Conservation (phyloP, 2,329 filamentous ascomycete species). For the Lomentospora prolificans region DNA sequence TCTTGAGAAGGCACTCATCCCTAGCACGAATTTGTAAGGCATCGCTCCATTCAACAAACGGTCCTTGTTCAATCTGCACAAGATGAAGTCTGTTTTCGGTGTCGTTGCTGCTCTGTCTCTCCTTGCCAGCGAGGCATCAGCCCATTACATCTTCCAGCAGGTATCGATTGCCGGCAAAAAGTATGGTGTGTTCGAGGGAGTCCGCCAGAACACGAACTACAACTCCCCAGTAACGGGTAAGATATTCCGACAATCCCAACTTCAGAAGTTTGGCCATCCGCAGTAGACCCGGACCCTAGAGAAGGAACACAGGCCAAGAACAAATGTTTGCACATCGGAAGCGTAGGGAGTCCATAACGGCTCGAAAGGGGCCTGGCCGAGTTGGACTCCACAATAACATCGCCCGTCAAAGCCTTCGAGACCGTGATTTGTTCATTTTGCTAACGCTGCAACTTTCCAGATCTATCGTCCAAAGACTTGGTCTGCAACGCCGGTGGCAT, state of each 20-base stretch:
- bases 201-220: constrained; percentile 27
- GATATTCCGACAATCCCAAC: no score
- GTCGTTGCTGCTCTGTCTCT: constrained; percentile 1
- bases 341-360: no score
- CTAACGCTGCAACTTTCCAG: constrained; percentile 11
- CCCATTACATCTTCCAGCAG: constrained; percentile 22
- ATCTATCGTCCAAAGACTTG: constrained; percentile 25
- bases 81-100: constrained; percentile 5
- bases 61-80: not conserved
- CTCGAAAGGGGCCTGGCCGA: no score
- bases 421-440: not conserved
- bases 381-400: no score
- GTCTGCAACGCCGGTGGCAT: constrained; percentile 27
- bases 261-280: not conserved
- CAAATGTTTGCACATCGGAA: no score
- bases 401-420: no score
- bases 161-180: constrained; percentile 17
- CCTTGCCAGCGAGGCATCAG: constrained; percentile 11
- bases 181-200: constrained; percentile 21
- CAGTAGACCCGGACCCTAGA: no score
- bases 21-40: no score
- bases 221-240: constrained; percentile 24
- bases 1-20: no score
- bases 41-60: no score
- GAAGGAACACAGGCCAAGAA: no score